Conservation (phyloP, 352 stramenopile species). For the Phytopythium montanum region DNA sequence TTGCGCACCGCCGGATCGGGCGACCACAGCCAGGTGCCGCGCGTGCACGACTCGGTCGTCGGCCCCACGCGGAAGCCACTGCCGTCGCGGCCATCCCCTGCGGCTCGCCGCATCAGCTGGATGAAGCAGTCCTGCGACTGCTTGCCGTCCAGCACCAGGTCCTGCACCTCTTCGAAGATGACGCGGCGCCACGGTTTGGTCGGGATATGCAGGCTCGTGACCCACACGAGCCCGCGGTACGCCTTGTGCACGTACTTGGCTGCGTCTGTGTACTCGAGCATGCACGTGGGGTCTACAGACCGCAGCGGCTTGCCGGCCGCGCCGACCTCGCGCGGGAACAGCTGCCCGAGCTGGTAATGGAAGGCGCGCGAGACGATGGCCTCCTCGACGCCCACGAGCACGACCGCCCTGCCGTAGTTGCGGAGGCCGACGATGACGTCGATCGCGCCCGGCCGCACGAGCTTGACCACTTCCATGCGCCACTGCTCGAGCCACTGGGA, state of each 20-base stretch:
- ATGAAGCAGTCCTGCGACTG: slow-evolving; percentile 81
- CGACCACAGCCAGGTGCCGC: slow-evolving; percentile 84
- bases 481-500: slow-evolving; percentile 80
- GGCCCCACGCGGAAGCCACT: slow-evolving; percentile 68
- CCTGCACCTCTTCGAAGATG: slow-evolving; percentile 87
- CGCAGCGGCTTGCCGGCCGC: slow-evolving; percentile 28
- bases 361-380: slow-evolving; percentile 54
- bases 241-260: slow-evolving; percentile 82
- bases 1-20: slow-evolving; percentile 55
- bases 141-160: slow-evolving; percentile 72
- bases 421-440: slow-evolving; percentile 64
- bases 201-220: slow-evolving; percentile 56
- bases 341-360: slow-evolving; percentile 56
- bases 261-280: slow-evolving; percentile 64
- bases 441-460: slow-evolving; percentile 59
- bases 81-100: background rate
- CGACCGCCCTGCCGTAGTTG: slow-evolving; percentile 44
- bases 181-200: slow-evolving; percentile 71
- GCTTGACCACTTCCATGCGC: slow-evolving; percentile 78
- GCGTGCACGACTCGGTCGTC: slow-evolving; percentile 83
- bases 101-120: slow-evolving; percentile 35
- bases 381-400: slow-evolving; percentile 78
- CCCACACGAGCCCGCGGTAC: slow-evolving; percentile 72
- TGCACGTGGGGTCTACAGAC: slow-evolving; percentile 32
- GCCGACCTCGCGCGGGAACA: slow-evolving; percentile 46